Base-by-base conservation (phyloP, 1,139 yeast genomes). In the Magnusiomyces tetraspermus region DNA sequence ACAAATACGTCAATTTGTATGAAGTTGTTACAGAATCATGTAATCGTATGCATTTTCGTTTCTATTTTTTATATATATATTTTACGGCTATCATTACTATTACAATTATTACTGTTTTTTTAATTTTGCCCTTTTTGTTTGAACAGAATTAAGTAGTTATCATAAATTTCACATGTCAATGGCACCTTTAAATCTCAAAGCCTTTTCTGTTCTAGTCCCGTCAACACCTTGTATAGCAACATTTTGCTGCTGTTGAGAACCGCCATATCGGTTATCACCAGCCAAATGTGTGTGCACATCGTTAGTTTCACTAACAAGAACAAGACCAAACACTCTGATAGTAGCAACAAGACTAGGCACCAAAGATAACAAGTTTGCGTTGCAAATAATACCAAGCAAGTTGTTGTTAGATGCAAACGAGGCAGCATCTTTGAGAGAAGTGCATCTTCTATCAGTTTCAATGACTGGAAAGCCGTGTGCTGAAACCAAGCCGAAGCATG, bases 341-440 rank as follows among this genome's bases (percentile, higher is more conserved):
- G 86, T 77, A 26, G 85, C 85, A 3, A 84, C 78, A 46, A 90
- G 70, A 53, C 84, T 82, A 0, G 95, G 95, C 28, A 87, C 92
- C 46, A 89, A 72, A 42, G 76, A 73, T 54, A 92, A 71, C 55
- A 90, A 66, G 55, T 83, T 82, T 30, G 80, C 77, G 0, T 95
- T 88, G 23, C 88, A 79, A 23, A 88, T 82, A 22, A 92, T 67
- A 22, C 98, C 98, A 57, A 92, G 75, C 55, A 92, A 73, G 65
- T 92, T 92, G 65, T 92, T 92, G 56, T 77, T 76, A 6, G 83
- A 77, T 1, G 97, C 90, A 66, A 88, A 90, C 55, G 77, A 77
- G 0, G 83, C 74, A 2, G 85, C 85, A 53, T 81, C 80, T 58
- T 79, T 79, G 43, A 83, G 69, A 2, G 81, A 75, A 46, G 79